These are phyloP conservation scores for Ogataea nonfermentans DNA, from an alignment of 805 yeast genomes.

Conservation along the genomic window DNA sequence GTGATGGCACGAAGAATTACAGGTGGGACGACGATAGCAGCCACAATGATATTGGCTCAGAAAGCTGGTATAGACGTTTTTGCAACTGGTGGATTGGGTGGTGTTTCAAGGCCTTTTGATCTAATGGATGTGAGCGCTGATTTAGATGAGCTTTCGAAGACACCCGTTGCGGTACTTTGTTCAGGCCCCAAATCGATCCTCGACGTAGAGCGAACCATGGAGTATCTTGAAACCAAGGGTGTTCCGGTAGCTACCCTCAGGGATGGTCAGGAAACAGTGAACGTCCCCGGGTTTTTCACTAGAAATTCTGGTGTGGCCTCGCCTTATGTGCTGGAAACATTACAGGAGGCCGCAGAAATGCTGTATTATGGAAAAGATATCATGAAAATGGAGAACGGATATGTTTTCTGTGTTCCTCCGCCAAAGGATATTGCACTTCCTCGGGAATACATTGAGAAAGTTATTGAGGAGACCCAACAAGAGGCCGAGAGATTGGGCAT, in stretches of 20 bases:
- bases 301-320: slow-evolving; percentile 71
- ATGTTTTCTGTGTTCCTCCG: slow-evolving; percentile 79
- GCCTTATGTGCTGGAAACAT: slow-evolving; percentile 59
- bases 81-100: slow-evolving; percentile 94
- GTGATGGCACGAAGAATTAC: slow-evolving; percentile 59
- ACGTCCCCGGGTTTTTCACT: slow-evolving; percentile 79
- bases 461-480: slow-evolving; percentile 56
- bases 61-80: slow-evolving; percentile 77
- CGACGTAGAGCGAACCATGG: slow-evolving; percentile 79
- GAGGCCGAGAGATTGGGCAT: slow-evolving; percentile 56
- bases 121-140: slow-evolving; percentile 82
- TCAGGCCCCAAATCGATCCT: slow-evolving; percentile 88
- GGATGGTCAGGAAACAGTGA: slow-evolving; percentile 36
- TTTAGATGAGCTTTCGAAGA: slow-evolving; percentile 76
- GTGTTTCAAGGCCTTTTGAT: slow-evolving; percentile 81
- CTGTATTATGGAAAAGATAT: slow-evolving; percentile 45
- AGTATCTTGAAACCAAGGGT: slow-evolving; percentile 87
- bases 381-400: slow-evolving; percentile 63
- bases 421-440: slow-evolving; percentile 62
- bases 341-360: slow-evolving; percentile 60
- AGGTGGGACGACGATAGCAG: slow-evolving; percentile 91
- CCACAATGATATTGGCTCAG: slow-evolving; percentile 79
- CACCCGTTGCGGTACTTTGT: slow-evolving; percentile 88
- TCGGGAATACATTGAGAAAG: slow-evolving; percentile 46
- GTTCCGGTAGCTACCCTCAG: slow-evolving; percentile 70